Conservation (phyloP, 2,329 filamentous ascomycete genomes). For the Colletotrichum chrysophilum region DNA sequence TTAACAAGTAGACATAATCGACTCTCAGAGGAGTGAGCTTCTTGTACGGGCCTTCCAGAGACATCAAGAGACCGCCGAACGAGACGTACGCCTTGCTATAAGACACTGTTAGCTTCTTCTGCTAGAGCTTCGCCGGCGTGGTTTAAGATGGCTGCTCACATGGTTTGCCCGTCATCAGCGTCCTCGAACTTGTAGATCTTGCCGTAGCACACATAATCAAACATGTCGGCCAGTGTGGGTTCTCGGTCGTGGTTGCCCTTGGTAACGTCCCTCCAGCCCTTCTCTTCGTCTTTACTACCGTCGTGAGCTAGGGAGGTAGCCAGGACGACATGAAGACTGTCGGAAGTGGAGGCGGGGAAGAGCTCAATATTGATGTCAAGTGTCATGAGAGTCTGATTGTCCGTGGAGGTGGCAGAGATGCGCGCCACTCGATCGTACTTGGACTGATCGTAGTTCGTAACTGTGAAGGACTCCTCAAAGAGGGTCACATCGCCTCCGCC, state of each 20-base stretch:
- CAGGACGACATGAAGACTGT: conserved; percentile 80
- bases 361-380: conserved; percentile 96
- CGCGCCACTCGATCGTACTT: conserved; percentile 97
- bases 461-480: conserved; percentile 89
- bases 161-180: conserved; percentile 77
- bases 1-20: conserved; percentile 89
- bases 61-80: conserved; percentile 90
- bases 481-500: conserved; percentile 85
- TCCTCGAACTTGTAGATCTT: conserved; percentile 92
- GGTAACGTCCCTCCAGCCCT: conserved; percentile 80
- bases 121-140: background rate
- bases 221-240: conserved; percentile 75
- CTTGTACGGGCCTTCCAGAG: conserved; percentile 92
- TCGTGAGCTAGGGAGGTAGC: conserved; percentile 88
- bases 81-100: conserved; percentile 89
- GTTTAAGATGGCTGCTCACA: conserved; percentile 64
- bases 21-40: conserved; percentile 91
- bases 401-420: conserved; percentile 76
- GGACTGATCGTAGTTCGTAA: conserved; percentile 78
- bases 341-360: conserved; percentile 77
- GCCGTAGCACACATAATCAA: conserved; percentile 86
- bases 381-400: conserved; percentile 76
- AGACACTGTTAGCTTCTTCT: background rate
- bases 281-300: conserved; percentile 77
- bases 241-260: conserved; percentile 54